Evolutionary conservation across 768 basidiomycete genomes (phyloP), one percentile per base, ranked within the genome.

Genomic region (Serpula lacrymans): DNA sequence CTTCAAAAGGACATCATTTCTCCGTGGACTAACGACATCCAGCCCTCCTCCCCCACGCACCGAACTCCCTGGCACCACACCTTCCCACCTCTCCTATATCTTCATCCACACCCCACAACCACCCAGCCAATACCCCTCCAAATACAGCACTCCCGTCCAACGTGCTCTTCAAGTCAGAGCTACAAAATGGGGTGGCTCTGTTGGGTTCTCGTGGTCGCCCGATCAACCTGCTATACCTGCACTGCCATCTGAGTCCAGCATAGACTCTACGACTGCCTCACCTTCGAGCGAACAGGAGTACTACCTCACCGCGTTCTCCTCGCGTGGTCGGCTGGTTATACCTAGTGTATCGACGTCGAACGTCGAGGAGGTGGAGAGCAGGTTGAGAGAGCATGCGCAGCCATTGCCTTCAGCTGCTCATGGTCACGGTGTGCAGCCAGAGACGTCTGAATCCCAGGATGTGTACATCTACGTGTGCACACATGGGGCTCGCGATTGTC

Each of bases 401-500:
- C 68, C 43, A 18, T 20, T 67, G 45, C 50, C 51, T 11, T 47
- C 55, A 20, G 42, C 26, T 41, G 53, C 21, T 32, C 30, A 5
- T 30, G 34, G 27, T 8, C 11, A 17, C 18, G 2, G n/a, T n/a
- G n/a, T n/a, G n/a, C n/a, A n/a, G n/a, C n/a, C n/a, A n/a, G n/a
- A n/a, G n/a, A 12, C 24, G 4, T 33, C 20, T 20, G 16, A 27
- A 20, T 41, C 42, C n/a, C 43, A 72, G 16, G 49, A 56, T 30
- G 42, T 70, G 33, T 56, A 69, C 48, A 46, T 88, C 13, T 86
- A 82, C 51, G 78, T 92, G 1, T 92, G 89, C 55, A 89, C 88
- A 4, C 89, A 92, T 55, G 79, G 77, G 4, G 69, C 74, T 28
- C 72, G 88, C 36, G 88, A 91, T 55, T 93, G 88, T 61, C 71